These are phyloP conservation scores for Phytophthora fragariae DNA, from an alignment of 352 stramenopile species.

Conservation along the genomic window DNA sequence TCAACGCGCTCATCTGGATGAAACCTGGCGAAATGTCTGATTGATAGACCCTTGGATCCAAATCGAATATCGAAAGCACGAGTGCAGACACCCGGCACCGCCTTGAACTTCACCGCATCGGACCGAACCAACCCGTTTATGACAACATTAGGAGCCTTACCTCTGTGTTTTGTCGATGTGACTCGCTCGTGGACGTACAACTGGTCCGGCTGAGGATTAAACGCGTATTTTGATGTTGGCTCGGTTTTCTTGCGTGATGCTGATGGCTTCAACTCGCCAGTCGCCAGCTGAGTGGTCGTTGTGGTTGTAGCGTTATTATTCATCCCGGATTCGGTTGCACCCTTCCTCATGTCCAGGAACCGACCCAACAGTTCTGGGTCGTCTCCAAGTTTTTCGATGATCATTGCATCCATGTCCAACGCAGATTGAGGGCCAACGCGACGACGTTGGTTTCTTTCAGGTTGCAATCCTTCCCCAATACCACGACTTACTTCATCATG, in stretches of 20 bases:
- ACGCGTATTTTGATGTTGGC: too few relatives aligned
- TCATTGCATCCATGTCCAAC: neutral
- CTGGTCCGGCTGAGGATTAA: too few relatives aligned
- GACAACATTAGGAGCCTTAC: too few relatives aligned
- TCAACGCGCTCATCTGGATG: neutral
- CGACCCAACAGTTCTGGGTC: neutral
- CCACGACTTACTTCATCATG: neutral
- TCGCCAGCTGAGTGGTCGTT: neutral
- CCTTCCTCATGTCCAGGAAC: neutral
- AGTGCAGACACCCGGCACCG: too few relatives aligned
- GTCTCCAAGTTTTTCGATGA: neutral
- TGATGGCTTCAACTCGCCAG: neutral
- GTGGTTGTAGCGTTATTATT: neutral
- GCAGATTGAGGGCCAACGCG: neutral
- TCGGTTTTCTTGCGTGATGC: neutral
- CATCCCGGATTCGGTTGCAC: neutral
- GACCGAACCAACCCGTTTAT: too few relatives aligned
- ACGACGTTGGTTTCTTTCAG: neutral
- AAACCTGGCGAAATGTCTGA: neutral
- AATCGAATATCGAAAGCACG: too few relatives aligned
- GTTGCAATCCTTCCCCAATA: neutral
- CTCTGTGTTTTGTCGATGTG: too few relatives aligned
- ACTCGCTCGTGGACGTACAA: too few relatives aligned
- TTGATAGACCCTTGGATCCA: too few relatives aligned
- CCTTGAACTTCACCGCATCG: too few relatives aligned